phyloP scores from a whole-genome alignment of 495 filamentous ascomycete genomes.

The Talaromyces liani region DNA sequence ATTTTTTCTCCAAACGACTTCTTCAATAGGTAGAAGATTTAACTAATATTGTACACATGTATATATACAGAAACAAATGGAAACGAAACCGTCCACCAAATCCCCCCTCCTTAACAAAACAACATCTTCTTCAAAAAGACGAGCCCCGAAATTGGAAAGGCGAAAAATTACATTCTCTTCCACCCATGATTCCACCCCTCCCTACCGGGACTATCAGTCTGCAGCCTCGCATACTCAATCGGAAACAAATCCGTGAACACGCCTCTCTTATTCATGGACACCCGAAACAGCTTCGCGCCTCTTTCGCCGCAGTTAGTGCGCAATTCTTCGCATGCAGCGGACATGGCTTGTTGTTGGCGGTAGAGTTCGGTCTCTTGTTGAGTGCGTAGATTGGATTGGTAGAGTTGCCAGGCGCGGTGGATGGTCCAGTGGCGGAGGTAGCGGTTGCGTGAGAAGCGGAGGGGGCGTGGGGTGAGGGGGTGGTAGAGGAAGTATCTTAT shows the following conservation, averaged over 20 bases:
- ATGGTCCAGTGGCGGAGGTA: slow-evolving; percentile 97
- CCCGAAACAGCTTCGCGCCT: slow-evolving; percentile 71
- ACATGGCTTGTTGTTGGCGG: slow-evolving; percentile 74
- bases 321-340: slow-evolving; percentile 71
- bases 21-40: not conserved
- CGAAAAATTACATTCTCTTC: slow-evolving; percentile 25
- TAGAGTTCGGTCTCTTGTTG: slow-evolving; percentile 55
- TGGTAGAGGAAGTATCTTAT: slow-evolving; percentile 63
- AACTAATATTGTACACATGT: not conserved
- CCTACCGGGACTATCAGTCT: slow-evolving; percentile 66
- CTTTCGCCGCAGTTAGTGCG: slow-evolving; percentile 57
- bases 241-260: slow-evolving; percentile 60
- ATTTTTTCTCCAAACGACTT: not conserved
- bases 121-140: not conserved
- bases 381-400: slow-evolving; percentile 54
- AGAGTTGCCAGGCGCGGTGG: slow-evolving; percentile 85
- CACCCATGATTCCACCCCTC: slow-evolving; percentile 72
- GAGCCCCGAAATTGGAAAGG: not conserved
- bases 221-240: slow-evolving; percentile 78
- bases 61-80: not conserved
- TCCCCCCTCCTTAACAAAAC: not conserved
- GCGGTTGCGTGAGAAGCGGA: slow-evolving; percentile 80
- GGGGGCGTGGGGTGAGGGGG: slow-evolving; percentile 62
- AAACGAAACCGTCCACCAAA: not conserved
- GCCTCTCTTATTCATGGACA: slow-evolving; percentile 79